These are phyloP conservation scores for Fusarium tjaetaba DNA, from an alignment of 2,329 filamentous ascomycete species.

Conservation along the genomic window DNA sequence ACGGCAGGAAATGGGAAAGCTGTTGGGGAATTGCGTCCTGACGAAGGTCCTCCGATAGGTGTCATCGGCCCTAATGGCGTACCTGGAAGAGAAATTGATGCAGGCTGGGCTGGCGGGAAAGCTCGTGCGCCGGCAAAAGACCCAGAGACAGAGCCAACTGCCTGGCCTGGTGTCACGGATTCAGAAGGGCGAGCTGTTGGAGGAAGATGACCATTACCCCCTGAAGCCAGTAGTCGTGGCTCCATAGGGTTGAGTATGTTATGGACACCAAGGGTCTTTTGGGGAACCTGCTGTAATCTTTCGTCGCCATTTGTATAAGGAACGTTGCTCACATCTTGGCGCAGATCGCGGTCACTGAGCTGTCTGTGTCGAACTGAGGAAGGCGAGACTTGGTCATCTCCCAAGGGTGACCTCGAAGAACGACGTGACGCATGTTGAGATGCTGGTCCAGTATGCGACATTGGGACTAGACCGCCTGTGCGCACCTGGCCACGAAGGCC, in stretches of 20 bases:
- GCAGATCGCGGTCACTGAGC: slow-evolving; percentile 36
- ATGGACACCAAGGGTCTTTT: slow-evolving; percentile 49
- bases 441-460: slow-evolving; percentile 70
- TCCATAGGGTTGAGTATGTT: slow-evolving; percentile 53
- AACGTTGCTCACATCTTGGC: slow-evolving; percentile 35
- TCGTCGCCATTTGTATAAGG: slow-evolving; percentile 37
- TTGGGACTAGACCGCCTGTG: slow-evolving; percentile 69
- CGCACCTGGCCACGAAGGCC: slow-evolving; percentile 60
- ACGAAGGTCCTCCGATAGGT: slow-evolving; percentile 43
- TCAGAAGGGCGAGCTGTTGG: slow-evolving; percentile 34
- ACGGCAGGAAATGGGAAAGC: slow-evolving; percentile 47
- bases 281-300: slow-evolving; percentile 39
- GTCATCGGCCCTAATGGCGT: slow-evolving; percentile 46
- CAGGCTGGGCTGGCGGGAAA: slow-evolving; percentile 43
- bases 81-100: slow-evolving; percentile 48
- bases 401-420: slow-evolving; percentile 56
- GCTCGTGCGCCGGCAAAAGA: slow-evolving; percentile 38
- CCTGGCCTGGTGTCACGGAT: slow-evolving; percentile 24
- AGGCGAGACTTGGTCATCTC: slow-evolving; percentile 46
- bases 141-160: slow-evolving; percentile 32
- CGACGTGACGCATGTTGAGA: slow-evolving; percentile 65
- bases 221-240: slow-evolving; percentile 33
- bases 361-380: slow-evolving; percentile 37
- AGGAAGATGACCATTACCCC: slow-evolving; percentile 20
- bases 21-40: slow-evolving; percentile 48